Evolutionary conservation across 495 filamentous ascomycete genomes (phyloP).

Genomic region (Cercophora sp.): DNA sequence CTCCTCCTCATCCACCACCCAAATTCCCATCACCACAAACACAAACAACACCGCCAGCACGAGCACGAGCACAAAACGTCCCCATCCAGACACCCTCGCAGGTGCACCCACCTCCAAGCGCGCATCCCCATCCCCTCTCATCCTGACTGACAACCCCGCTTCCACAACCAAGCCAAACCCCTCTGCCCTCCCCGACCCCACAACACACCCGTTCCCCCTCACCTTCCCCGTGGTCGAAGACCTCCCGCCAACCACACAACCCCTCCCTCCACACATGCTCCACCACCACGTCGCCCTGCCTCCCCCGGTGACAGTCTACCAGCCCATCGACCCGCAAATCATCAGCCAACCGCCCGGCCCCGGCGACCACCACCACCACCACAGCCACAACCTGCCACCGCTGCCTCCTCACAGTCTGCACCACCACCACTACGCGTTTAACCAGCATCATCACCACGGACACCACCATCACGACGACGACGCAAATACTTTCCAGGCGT

Average conservation of each 20-base stretch:
- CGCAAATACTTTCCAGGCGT: conserved; percentile 39
- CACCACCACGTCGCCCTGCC: conserved; percentile 19
- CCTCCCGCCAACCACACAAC: conserved; percentile 32
- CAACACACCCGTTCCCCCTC: conserved; percentile 23
- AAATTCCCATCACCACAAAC: conserved; percentile 8
- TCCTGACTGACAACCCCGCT: conserved; percentile 4
- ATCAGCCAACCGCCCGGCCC: conserved; percentile 35
- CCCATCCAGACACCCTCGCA: conserved; percentile 13
- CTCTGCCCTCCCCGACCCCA: conserved; percentile 25
- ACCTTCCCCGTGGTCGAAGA: conserved; percentile 33
- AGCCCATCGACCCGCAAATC: conserved; percentile 50
- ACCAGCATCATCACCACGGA: conserved; percentile 10
- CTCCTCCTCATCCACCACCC: conserved; percentile 18
- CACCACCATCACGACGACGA: conserved; percentile 25
- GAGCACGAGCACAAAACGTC: conserved; percentile 24
- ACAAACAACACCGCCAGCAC: conserved; percentile 7
- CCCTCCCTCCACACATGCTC: conserved; percentile 23
- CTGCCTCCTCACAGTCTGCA: too few relatives aligned
- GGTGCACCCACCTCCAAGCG: conserved; percentile 26
- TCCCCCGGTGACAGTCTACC: conserved; percentile 31
- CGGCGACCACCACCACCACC: conserved; percentile 12
- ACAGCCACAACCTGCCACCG: conserved; percentile 17
- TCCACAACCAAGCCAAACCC: not conserved
- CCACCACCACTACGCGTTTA: conserved; percentile 22
- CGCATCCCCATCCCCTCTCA: conserved; percentile 24